phyloP scores from a whole-genome alignment of 192 early-diverging fungal species.

The Dispira parvispora region DNA sequence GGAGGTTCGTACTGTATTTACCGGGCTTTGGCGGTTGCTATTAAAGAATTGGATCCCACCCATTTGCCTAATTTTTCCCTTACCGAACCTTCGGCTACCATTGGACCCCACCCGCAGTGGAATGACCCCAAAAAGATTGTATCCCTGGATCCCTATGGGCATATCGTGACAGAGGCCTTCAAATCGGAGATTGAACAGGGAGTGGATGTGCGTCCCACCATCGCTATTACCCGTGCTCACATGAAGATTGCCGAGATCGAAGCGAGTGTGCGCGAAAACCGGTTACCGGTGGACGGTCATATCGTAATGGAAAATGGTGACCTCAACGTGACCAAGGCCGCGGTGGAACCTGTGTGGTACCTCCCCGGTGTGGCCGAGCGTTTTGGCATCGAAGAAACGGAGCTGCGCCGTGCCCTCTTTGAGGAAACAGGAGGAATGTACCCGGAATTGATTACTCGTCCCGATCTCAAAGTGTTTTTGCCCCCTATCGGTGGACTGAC shows the following conservation, averaged over 20 bases:
- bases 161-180: constrained; percentile 49
- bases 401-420: constrained; percentile 55
- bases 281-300: constrained; percentile 60
- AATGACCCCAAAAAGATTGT: constrained; percentile 75
- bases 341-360: constrained; percentile 90
- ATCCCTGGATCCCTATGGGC: constrained; percentile 86
- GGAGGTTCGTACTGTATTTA: constrained; percentile 87
- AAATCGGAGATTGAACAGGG: constrained; percentile 41
- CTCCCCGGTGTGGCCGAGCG: constrained; percentile 81
- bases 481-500: constrained; percentile 87
- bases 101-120: constrained; percentile 72
- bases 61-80: constrained; percentile 75
- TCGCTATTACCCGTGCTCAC: constrained; percentile 87
- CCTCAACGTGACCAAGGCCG: constrained; percentile 78
- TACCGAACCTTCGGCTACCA: constrained; percentile 69
- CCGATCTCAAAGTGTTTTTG: constrained; percentile 83
- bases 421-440: constrained; percentile 93
- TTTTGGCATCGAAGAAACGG: constrained; percentile 70
- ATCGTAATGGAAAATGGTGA: constrained; percentile 63
- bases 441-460: constrained; percentile 82
- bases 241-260: constrained; percentile 88
- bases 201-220: constrained; percentile 74
- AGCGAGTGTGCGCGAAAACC: constrained; percentile 39
- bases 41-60: constrained; percentile 63
- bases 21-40: constrained; percentile 79